These are phyloP conservation scores for Ananas comosus DNA, from an alignment of 176 grass and related monocot genomes.

Conservation along the genomic window DNA sequence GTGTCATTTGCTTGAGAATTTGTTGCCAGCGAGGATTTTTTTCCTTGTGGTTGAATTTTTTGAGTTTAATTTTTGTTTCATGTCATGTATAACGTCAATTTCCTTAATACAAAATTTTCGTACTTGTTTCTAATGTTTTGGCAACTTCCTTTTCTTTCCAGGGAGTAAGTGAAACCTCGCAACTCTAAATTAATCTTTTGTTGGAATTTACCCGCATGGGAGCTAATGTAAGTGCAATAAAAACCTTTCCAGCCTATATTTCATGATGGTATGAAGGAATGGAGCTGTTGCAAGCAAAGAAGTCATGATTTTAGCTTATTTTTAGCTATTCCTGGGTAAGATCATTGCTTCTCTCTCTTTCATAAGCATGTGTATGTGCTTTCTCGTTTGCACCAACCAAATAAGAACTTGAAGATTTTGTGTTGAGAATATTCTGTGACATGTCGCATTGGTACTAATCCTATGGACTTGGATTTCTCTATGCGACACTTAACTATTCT, in stretches of 20 bases:
- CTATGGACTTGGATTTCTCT: too few relatives aligned
- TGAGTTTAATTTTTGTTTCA: not conserved
- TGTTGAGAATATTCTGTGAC: too few relatives aligned
- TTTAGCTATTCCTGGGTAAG: constrained; percentile 95
- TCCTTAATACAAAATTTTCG: not conserved
- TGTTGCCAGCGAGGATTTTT: not conserved
- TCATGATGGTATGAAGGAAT: constrained; percentile 96
- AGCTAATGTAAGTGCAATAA: constrained; percentile 28
- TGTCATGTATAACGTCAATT: not conserved
- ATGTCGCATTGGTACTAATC: too few relatives aligned
- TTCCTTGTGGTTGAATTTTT: not conserved
- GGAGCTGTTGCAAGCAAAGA: constrained; percentile 97
- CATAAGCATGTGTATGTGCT: not conserved
- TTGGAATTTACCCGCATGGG: constrained; percentile 2
- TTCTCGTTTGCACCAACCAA: too few relatives aligned
- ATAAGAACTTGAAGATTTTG: too few relatives aligned
- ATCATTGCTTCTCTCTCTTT: constrained; percentile 2
- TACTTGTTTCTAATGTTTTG: not conserved
- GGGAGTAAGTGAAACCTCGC: constrained; percentile 52
- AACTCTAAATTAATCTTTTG: constrained; percentile 24
- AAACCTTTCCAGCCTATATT: constrained; percentile 56
- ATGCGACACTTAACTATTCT: too few relatives aligned
- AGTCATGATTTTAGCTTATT: constrained; percentile 99
- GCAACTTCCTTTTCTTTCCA: not conserved
- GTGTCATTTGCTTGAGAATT: not conserved